phyloP scores from a whole-genome alignment of 768 basidiomycete species.

The Phlegmacium glaucopus region DNA sequence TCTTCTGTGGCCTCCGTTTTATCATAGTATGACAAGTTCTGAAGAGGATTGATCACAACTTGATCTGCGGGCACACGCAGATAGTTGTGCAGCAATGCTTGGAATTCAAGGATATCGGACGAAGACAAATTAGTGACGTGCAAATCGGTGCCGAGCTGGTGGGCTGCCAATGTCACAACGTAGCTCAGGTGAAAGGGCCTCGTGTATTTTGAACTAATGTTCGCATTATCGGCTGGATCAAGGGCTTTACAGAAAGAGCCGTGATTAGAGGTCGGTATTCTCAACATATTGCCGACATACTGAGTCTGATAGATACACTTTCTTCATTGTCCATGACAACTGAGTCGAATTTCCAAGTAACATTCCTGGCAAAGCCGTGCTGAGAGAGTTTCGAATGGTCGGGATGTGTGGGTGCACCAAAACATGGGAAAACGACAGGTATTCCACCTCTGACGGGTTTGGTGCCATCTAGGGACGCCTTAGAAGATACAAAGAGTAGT shows the following conservation, averaged over 20 bases:
- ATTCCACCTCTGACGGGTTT: conserved; percentile 66
- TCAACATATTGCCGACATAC: conserved; percentile 40
- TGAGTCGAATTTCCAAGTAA: conserved; percentile 66
- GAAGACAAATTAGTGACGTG: conserved; percentile 72
- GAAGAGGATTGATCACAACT: conserved; percentile 61
- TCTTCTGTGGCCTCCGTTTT: conserved; percentile 68
- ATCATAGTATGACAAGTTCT: conserved; percentile 68
- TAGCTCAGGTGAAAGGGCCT: conserved; percentile 73
- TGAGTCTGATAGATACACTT: conserved; percentile 72
- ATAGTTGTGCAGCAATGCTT: conserved; percentile 92
- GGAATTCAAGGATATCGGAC: conserved; percentile 69
- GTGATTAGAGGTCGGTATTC: neutral
- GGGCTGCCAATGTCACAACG: conserved; percentile 72
- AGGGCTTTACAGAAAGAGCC: conserved; percentile 44
- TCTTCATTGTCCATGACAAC: conserved; percentile 64
- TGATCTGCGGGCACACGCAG: conserved; percentile 60
- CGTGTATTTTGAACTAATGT: conserved; percentile 56
- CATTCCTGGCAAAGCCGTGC: conserved; percentile 89
- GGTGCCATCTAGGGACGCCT: conserved; percentile 74
- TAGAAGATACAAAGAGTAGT: conserved; percentile 78
- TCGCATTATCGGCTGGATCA: conserved; percentile 52
- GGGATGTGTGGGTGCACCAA: conserved; percentile 76
- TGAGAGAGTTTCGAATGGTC: conserved; percentile 72
- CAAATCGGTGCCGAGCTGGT: conserved; percentile 75
- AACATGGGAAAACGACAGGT: conserved; percentile 79